Conservation (phyloP, 306 rosid species). For the Sechiopsis laciniata region DNA sequence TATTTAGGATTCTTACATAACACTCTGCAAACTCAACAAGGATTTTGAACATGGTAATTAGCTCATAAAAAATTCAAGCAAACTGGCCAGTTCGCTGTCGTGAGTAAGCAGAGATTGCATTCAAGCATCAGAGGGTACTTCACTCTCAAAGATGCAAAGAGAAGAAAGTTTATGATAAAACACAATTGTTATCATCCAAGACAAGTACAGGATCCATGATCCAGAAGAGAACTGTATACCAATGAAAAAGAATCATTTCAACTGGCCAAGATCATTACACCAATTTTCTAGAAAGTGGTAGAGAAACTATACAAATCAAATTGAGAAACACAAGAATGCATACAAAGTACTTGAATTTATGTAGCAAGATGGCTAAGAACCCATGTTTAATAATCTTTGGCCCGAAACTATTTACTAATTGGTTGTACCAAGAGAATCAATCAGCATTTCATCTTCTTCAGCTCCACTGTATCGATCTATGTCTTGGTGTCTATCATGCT, state of each 20-base stretch:
- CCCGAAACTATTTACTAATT: background rate
- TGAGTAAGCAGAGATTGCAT: background rate
- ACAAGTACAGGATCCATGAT: background rate
- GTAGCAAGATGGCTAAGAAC: no score
- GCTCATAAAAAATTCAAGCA: background rate
- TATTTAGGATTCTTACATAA: no score
- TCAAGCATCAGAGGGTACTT: background rate
- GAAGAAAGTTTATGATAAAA: background rate
- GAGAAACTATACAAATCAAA: constrained; percentile 13
- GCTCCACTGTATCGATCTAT: constrained; percentile 68
- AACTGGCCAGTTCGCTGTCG: background rate
- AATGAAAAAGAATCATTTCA: background rate
- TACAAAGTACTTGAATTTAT: background rate
- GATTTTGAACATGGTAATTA: background rate
- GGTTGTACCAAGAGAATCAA: constrained; percentile 26
- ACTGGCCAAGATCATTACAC: background rate
- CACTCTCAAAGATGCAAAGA: background rate
- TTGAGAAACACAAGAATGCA: constrained; percentile 5
- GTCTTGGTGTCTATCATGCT: constrained; percentile 49
- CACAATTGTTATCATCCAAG: background rate
- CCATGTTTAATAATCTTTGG: background rate
- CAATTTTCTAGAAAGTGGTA: background rate
- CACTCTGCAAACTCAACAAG: background rate
- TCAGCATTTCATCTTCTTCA: constrained; percentile 85
- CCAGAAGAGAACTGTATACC: background rate